Evolutionary conservation across 2,329 filamentous ascomycete genomes (phyloP).

Genomic region (Colletotrichum echinochloae): DNA sequence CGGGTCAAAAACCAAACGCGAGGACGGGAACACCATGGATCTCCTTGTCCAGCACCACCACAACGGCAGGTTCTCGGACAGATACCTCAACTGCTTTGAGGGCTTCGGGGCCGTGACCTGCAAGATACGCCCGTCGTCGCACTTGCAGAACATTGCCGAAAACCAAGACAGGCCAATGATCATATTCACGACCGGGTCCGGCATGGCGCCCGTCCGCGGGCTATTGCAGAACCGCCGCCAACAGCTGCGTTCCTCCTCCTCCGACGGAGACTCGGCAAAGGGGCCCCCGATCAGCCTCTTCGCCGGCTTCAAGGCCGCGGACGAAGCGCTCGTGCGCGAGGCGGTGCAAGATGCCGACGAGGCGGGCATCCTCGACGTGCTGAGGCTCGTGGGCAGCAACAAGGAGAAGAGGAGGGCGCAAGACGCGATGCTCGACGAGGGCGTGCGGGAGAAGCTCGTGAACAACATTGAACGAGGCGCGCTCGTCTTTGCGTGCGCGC

Average conservation of each 20-base stretch:
- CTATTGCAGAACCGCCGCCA: slow-evolving; percentile 30
- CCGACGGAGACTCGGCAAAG: background rate
- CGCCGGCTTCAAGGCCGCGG: slow-evolving; percentile 33
- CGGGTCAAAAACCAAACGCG: slow-evolving; percentile 4
- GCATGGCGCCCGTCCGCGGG: slow-evolving; percentile 35
- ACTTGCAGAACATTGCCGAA: slow-evolving; percentile 24
- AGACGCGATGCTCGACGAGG: slow-evolving; percentile 35
- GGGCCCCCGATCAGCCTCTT: slow-evolving; percentile 34
- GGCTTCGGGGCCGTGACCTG: slow-evolving; percentile 29
- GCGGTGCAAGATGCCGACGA: slow-evolving; percentile 33
- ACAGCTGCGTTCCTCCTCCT: background rate
- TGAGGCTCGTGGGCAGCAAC: slow-evolving; percentile 26
- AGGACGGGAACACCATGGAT: slow-evolving; percentile 25
- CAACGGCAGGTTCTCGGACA: slow-evolving; percentile 31
- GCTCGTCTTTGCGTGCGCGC: slow-evolving; percentile 37
- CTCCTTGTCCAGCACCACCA: slow-evolving; percentile 29
- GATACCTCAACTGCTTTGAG: slow-evolving; percentile 29
- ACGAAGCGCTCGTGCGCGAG: slow-evolving; percentile 33
- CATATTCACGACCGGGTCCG: slow-evolving; percentile 37
- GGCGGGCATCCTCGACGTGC: slow-evolving; percentile 27
- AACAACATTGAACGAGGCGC: slow-evolving; percentile 30
- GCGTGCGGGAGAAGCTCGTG: slow-evolving; percentile 20
- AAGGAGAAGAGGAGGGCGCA: slow-evolving; percentile 32
- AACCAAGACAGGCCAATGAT: slow-evolving; percentile 28
- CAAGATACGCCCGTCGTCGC: slow-evolving; percentile 31